Evolutionary conservation across 139 green algal species (phyloP), one percentile per base, ranked within the genome.

Genomic region (Picochlorum costavermella): DNA sequence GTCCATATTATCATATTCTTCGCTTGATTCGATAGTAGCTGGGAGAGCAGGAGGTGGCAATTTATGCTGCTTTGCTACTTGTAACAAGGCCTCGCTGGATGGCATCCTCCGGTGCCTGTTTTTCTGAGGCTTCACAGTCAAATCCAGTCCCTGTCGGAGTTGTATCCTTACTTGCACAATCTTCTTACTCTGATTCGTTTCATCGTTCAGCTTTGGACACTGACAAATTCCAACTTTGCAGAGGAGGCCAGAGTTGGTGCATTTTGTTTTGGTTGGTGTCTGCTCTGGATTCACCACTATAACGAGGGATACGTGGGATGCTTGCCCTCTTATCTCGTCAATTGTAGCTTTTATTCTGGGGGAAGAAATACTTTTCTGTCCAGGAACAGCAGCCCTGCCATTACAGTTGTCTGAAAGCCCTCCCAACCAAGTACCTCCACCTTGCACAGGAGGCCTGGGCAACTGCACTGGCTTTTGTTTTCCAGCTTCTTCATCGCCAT

Each of bases 61-160:
- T 25, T 65, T 59, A 28, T 83, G 77, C 68, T 84, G 67, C 26
- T 58, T 62, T 13, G 76, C 75, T 43, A 87, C 81, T 3, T 61
- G 63, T 1, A 69, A 31, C 9, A 88, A 66, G 3, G 88, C 88
- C 62, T 95, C 88, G 2, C 80, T 48, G 1, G 84, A 92, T 1
- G 88, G 88, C 57, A 88, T 86, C n/a, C 88, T 81, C 20, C 72
- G 73, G 68, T 84, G 79, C 29, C 46, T 48, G 16, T 49, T 51
- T 23, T 61, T 23, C 13, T 58, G 36, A 17, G 28, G 26, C 6
- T 51, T 60, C 49, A 77, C 65, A 8, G 50, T 60, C 12, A 77
- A 49, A 55, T 45, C 33, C 6, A 66, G 13, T n/a, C 60, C 60
- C 11, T 40, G 33, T 8, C 14, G 12, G 26, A 66, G 20, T 30